Percentiles rank a stretch among this genome's conserved stretches.
These are phyloP conservation scores for Fusarium avenaceum DNA, from an alignment of 2,329 filamentous ascomycete genomes.

Conservation along the genomic window DNA sequence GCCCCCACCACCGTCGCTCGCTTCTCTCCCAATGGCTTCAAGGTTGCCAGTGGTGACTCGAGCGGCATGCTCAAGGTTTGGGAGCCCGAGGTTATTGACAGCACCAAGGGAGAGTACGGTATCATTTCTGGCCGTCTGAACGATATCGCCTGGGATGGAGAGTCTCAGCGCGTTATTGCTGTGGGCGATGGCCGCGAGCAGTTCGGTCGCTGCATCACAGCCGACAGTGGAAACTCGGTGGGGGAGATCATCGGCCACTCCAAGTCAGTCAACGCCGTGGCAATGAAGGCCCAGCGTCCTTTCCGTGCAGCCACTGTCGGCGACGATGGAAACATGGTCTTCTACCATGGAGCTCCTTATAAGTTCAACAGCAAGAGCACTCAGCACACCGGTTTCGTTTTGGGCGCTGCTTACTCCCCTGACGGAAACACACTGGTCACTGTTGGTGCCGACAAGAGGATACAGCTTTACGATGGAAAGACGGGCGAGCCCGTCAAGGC, in stretches of 20 bases:
- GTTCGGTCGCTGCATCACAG: conserved; percentile 93
- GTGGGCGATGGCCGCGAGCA: conserved; percentile 95
- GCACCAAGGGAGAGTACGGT: conserved; percentile 92
- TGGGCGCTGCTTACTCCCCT: conserved; percentile 89
- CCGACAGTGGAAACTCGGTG: conserved; percentile 95
- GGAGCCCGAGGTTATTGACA: conserved; percentile 87
- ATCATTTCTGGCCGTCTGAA: conserved; percentile 97
- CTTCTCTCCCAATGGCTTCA: conserved; percentile 95
- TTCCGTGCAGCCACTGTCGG: conserved; percentile 90
- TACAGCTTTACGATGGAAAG: conserved; percentile 97
- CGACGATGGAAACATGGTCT: conserved; percentile 90
- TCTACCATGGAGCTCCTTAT: conserved; percentile 94
- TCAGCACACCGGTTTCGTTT: conserved; percentile 89
- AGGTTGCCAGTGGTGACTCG: conserved; percentile 91
- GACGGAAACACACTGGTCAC: conserved; percentile 86
- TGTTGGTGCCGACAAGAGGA: conserved; percentile 91
- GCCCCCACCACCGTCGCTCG: conserved; percentile 90
- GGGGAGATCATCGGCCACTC: conserved; percentile 95
- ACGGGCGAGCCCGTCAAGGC: conserved; percentile 85
- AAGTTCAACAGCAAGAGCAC: conserved; percentile 90
- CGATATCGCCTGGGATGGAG: conserved; percentile 97
- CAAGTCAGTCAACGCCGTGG: conserved; percentile 89
- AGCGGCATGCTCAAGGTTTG: conserved; percentile 89
- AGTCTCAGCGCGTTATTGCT: conserved; percentile 95
- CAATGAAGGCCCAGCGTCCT: conserved; percentile 90